Conservation (phyloP, 768 basidiomycete species). For the Tricholoma terreum region DNA sequence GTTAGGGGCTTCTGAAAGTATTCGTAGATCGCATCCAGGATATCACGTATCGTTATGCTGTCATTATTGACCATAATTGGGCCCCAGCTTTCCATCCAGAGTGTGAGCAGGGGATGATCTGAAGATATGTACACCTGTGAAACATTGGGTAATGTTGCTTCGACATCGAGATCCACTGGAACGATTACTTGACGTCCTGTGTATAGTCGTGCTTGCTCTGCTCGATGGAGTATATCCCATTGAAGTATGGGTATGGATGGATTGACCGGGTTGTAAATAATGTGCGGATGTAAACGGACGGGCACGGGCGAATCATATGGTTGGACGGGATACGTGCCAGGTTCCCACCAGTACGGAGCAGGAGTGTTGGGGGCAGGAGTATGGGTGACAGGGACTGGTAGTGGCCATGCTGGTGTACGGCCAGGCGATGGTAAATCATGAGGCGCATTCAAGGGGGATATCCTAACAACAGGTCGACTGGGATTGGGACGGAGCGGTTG, state of each 20-base stretch:
- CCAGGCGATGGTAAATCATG: background rate
- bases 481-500: background rate
- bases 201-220: slow-evolving; percentile 32
- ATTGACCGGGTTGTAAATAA: slow-evolving; percentile 39
- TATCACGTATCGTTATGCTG: slow-evolving; percentile 39
- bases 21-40: slow-evolving; percentile 46
- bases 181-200: slow-evolving; percentile 28
- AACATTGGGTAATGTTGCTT: slow-evolving; percentile 30
- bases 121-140: slow-evolving; percentile 36
- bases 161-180: slow-evolving; percentile 27
- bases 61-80: slow-evolving; percentile 41
- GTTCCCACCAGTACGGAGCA: slow-evolving; percentile 11
- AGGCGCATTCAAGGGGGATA: slow-evolving; percentile 3
- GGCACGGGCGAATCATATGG: slow-evolving; percentile 16
- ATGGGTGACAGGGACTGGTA: background rate
- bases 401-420: slow-evolving; percentile 12
- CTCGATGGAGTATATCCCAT: slow-evolving; percentile 42
- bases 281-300: slow-evolving; percentile 27
- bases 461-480: slow-evolving; percentile 5
- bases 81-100: slow-evolving; percentile 49
- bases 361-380: background rate
- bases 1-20: slow-evolving; percentile 48
- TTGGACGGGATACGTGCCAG: slow-evolving; percentile 22
- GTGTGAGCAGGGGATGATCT: slow-evolving; percentile 34
- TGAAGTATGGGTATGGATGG: slow-evolving; percentile 31